phyloP scores from a whole-genome alignment of 176 grass and related monocot genomes.

The Alopecurus myosuroides region DNA sequence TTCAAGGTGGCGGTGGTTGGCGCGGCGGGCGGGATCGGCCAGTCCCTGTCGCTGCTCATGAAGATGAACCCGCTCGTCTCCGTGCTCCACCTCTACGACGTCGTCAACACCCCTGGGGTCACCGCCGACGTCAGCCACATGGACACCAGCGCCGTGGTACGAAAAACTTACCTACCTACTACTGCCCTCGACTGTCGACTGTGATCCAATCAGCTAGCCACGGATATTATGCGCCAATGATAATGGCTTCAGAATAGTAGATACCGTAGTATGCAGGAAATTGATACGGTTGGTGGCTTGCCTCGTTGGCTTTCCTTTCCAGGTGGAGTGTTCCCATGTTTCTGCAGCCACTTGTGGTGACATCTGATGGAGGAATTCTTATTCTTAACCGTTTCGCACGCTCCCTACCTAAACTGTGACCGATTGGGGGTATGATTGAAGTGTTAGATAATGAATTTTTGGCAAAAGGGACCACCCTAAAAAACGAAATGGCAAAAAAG shows the following conservation, averaged over 20 bases:
- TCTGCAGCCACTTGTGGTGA: neutral
- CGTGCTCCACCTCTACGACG: constrained; percentile 95
- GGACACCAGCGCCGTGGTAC: constrained; percentile 93
- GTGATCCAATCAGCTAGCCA: neutral
- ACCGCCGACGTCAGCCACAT: constrained; percentile 96
- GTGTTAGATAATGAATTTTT: too few species aligned
- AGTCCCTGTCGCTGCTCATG: constrained; percentile 90
- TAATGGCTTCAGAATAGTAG: too few species aligned
- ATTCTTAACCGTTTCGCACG: neutral
- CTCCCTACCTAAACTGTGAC: constrained; percentile 6
- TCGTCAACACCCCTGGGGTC: constrained; percentile 92
- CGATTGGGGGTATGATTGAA: neutral
- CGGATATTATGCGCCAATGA: neutral
- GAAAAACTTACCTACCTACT: neutral
- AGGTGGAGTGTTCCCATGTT: neutral
- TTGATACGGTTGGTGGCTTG: neutral
- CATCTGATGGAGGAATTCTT: neutral
- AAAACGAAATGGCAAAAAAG: too few species aligned
- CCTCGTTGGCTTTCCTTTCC: neutral
- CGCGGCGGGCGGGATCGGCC: constrained; percentile 87
- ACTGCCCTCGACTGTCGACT: neutral
- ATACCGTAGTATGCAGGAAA: neutral
- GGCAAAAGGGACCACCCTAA: too few species aligned
- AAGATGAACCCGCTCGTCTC: constrained; percentile 98
- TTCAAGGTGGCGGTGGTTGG: constrained; percentile 91